Conservation (phyloP, 495 filamentous ascomycete genomes). For the Lophiotrema nucula region DNA sequence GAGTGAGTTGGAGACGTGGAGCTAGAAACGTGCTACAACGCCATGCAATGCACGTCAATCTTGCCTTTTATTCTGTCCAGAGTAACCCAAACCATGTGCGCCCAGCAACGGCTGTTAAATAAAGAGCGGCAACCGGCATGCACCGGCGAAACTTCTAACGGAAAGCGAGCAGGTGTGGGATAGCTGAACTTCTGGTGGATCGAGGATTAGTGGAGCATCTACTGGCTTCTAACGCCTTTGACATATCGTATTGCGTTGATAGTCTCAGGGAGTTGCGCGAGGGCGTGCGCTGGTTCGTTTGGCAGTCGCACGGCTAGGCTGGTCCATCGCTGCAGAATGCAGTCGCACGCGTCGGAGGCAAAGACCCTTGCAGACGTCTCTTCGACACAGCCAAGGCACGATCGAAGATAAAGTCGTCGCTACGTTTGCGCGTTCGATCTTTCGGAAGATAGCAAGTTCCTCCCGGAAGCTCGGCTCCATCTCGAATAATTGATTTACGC, state of each 20-base stretch:
- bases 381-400: slow-evolving; percentile 1
- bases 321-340: neutral
- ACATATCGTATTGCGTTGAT: slow-evolving; percentile 15
- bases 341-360: slow-evolving; percentile 18
- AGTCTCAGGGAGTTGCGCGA: slow-evolving; percentile 12
- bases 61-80: neutral
- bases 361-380: slow-evolving; percentile 15
- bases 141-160: neutral
- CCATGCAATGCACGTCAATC: slow-evolving; percentile 30
- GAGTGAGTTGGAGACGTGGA: neutral
- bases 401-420: neutral
- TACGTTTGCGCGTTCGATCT: too few species aligned
- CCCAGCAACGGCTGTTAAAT: slow-evolving; percentile 3
- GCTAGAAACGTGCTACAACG: slow-evolving; percentile 4
- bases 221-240: neutral
- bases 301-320: slow-evolving; percentile 11
- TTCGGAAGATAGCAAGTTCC: too few species aligned
- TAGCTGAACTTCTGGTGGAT: neutral
- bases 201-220: slow-evolving; percentile 11
- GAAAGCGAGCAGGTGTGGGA: neutral
- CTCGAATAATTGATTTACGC: too few species aligned
- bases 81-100: slow-evolving; percentile 21
- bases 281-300: slow-evolving; percentile 7
- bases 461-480: too few species aligned
- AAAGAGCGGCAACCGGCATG: neutral